These are phyloP conservation scores for Fraxinus albicans DNA, from an alignment of 305 asterid genomes.

Conservation along the genomic window DNA sequence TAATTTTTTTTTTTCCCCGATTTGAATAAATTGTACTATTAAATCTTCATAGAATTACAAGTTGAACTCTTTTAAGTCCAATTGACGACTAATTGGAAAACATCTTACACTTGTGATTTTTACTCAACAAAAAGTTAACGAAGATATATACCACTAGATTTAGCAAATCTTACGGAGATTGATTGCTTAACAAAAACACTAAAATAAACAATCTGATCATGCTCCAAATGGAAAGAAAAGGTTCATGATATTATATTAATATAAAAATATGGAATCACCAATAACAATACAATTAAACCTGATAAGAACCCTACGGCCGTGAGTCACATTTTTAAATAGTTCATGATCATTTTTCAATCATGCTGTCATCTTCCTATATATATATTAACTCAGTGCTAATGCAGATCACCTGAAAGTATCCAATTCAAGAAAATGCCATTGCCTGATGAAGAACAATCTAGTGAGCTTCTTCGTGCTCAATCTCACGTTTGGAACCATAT, in stretches of 20 bases:
- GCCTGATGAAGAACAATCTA: neutral
- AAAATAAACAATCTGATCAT: too few species aligned
- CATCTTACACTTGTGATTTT: too few species aligned
- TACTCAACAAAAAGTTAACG: too few species aligned
- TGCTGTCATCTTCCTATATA: neutral
- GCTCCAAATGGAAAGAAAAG: neutral
- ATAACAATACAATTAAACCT: neutral
- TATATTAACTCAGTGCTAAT: neutral
- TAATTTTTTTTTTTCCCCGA: too few species aligned
- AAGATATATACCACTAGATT: too few species aligned
- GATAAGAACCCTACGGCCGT: neutral
- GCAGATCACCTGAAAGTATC: neutral
- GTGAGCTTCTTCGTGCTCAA: conserved; percentile 36
- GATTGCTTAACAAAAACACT: too few species aligned
- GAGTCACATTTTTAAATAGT: neutral
- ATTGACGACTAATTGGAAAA: too few species aligned
- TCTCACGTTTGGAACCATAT: conserved; percentile 36
- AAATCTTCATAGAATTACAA: too few species aligned
- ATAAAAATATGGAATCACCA: neutral
- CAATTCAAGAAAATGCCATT: conserved; percentile 5
- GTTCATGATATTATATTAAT: neutral
- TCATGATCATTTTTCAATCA: neutral
- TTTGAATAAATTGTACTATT: too few species aligned
- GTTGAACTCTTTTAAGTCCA: too few species aligned
- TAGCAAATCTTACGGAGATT: too few species aligned